Evolutionary conservation across 129 eudicot genomes (phyloP).

Genomic region (Artemisia tridentata): DNA sequence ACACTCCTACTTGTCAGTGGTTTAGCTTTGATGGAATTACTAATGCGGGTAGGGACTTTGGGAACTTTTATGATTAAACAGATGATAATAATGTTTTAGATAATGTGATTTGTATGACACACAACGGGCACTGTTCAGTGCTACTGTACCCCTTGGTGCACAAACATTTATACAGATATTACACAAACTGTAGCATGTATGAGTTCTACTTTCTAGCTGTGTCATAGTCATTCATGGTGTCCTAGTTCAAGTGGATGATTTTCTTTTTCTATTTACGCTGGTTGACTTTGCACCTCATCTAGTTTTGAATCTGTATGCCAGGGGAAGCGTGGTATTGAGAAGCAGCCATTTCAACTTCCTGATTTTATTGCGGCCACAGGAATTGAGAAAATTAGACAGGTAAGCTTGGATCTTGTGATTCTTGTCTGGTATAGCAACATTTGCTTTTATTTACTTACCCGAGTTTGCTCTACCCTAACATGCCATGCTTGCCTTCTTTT

Average conservation of each 20-base stretch:
- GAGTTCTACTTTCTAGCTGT: not conserved
- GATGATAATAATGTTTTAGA: not conserved
- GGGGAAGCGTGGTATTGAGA: constrained; percentile 99
- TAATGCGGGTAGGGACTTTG: no score
- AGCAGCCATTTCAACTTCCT: constrained; percentile 97
- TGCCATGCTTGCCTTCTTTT: not conserved
- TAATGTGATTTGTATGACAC: not conserved
- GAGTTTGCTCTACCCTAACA: not conserved
- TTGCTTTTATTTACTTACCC: not conserved
- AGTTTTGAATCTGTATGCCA: constrained; percentile 47
- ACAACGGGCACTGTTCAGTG: not conserved
- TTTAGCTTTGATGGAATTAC: no score
- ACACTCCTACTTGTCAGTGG: no score
- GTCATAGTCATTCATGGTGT: not conserved
- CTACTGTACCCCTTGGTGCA: not conserved
- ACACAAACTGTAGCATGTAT: not conserved
- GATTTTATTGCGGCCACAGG: constrained; percentile 99
- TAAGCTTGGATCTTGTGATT: constrained; percentile 30
- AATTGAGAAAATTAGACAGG: constrained; percentile 98
- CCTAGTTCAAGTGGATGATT: not conserved
- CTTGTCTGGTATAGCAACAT: not conserved
- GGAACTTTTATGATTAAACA: not conserved
- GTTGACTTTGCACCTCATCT: constrained; percentile 42
- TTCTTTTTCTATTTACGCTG: not conserved
- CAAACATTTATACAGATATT: not conserved